These are phyloP conservation scores for Pouteria glomerata DNA, from an alignment of 148 eudicot genomes.

Conservation along the genomic window DNA sequence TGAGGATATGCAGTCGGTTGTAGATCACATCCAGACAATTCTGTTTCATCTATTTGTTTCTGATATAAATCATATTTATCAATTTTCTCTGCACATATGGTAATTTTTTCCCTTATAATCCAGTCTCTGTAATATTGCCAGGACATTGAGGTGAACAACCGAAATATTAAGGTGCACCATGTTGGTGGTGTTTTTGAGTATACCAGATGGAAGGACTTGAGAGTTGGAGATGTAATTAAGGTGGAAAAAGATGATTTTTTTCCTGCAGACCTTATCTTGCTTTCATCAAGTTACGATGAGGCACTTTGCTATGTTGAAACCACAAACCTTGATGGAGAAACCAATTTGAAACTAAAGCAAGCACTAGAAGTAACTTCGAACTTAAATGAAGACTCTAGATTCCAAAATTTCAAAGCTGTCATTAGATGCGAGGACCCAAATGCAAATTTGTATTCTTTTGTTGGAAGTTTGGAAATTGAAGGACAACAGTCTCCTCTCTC, in stretches of 20 bases:
- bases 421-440: slow-evolving; percentile 75
- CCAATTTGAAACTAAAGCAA: slow-evolving; percentile 60
- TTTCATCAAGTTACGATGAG: slow-evolving; percentile 64
- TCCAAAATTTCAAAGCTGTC: slow-evolving; percentile 38
- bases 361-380: slow-evolving; percentile 41
- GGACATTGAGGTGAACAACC: slow-evolving; percentile 59
- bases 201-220: slow-evolving; percentile 42
- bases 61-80: background rate
- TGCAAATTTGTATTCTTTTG: slow-evolving; percentile 54
- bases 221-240: slow-evolving; percentile 63
- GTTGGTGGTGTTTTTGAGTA: slow-evolving; percentile 39
- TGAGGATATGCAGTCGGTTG: background rate
- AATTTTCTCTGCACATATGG: background rate
- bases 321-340: slow-evolving; percentile 67
- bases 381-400: slow-evolving; percentile 40
- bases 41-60: slow-evolving; percentile 4
- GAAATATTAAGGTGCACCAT: slow-evolving; percentile 32
- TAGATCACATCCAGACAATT: background rate
- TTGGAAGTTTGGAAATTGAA: slow-evolving; percentile 45
- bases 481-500: slow-evolving; percentile 37
- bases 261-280: slow-evolving; percentile 60
- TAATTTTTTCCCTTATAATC: background rate
- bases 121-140: slow-evolving; percentile 17
- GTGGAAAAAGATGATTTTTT: slow-evolving; percentile 65
- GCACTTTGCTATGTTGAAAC: slow-evolving; percentile 75